Conservation (phyloP, 169 alveolate species). For the Cryptosporidium tyzzeri region DNA sequence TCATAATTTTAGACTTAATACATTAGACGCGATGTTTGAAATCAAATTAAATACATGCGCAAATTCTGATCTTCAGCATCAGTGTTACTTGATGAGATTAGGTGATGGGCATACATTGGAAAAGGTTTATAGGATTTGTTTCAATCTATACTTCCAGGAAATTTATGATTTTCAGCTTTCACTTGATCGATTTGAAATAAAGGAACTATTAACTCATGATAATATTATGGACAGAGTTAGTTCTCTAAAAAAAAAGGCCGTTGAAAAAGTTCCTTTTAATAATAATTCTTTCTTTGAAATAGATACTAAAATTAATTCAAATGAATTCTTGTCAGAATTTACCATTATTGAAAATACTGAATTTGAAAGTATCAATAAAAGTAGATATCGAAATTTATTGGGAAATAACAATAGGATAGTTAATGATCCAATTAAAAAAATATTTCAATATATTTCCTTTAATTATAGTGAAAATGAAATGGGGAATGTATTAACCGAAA, state of each 20-base stretch:
- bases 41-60: constrained; percentile 52
- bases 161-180: constrained; percentile 76
- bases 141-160: constrained; percentile 75
- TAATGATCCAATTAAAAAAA: background rate
- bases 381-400: constrained; percentile 6
- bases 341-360: background rate
- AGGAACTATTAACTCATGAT: constrained; percentile 13
- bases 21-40: constrained; percentile 85
- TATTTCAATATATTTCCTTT: constrained; percentile 7
- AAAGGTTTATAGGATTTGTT: constrained; percentile 26
- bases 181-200: constrained; percentile 49
- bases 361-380: background rate
- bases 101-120: constrained; percentile 19
- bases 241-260: background rate
- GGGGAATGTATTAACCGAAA: background rate
- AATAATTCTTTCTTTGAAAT: background rate
- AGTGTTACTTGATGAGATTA: constrained; percentile 31
- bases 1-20: constrained; percentile 82
- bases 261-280: constrained; percentile 35
- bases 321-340: background rate
- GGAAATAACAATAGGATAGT: background rate
- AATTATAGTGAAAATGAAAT: constrained; percentile 18
- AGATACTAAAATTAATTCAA: background rate
- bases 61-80: constrained; percentile 46
- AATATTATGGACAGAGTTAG: constrained; percentile 28